These are phyloP conservation scores for Euptelea pleiosperma DNA, from an alignment of 164 flowering plant species.

Conservation along the genomic window DNA sequence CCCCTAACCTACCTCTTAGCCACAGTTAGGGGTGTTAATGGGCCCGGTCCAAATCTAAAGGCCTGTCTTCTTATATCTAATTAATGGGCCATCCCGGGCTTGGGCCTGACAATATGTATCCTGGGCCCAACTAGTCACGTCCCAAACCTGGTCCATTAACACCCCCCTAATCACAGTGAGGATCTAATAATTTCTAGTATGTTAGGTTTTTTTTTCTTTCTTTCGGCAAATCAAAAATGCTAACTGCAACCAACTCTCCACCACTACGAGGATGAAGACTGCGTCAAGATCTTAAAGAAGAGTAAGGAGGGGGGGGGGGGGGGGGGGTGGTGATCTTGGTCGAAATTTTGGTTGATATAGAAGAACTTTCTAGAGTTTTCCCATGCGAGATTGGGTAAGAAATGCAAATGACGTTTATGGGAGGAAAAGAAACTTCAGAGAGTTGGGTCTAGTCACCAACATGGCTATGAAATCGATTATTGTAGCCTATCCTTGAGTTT, in stretches of 20 bases:
- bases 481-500: constrained; percentile 1
- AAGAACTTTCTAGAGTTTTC: constrained; percentile 1
- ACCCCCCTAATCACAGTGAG: too few relatives aligned
- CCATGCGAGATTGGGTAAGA: background rate
- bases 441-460: background rate
- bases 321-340: constrained; percentile 10
- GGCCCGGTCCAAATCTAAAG: too few relatives aligned
- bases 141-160: too few relatives aligned
- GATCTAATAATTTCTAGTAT: too few relatives aligned
- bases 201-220: too few relatives aligned
- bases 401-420: background rate
- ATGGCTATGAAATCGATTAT: constrained; percentile 3
- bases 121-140: too few relatives aligned
- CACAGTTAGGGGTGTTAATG: too few relatives aligned
- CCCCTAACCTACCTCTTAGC: too few relatives aligned
- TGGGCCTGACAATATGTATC: too few relatives aligned
- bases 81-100: too few relatives aligned
- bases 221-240: background rate
- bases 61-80: too few relatives aligned
- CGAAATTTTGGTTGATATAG: constrained; percentile 2
- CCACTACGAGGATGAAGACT: constrained; percentile 7
- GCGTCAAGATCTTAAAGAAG: constrained; percentile 10
- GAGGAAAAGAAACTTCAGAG: constrained; percentile 1
- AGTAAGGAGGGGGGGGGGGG: constrained; percentile 10
- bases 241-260: background rate